Evolutionary conservation across 2,329 filamentous ascomycete species (phyloP).

Genomic region (Fusarium subtropicale): DNA sequence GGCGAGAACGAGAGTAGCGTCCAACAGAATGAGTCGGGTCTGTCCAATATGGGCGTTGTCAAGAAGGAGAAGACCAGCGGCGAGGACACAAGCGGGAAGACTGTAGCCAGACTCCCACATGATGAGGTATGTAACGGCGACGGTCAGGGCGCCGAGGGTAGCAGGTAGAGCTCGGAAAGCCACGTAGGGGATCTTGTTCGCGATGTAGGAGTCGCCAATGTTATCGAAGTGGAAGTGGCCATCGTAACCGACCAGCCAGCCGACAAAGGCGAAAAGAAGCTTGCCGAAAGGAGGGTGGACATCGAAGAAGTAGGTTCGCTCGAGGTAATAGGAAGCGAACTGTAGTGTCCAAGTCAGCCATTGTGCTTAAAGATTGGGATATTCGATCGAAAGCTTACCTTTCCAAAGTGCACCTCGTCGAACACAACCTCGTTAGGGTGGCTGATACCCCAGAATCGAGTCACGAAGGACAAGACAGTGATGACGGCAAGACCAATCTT

Average conservation of each 20-base stretch:
- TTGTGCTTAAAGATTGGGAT: constrained; percentile 2
- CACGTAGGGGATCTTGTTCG: constrained; percentile 97
- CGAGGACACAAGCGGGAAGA: constrained; percentile 88
- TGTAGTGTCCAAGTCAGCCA: constrained; percentile 49
- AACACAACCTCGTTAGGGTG: constrained; percentile 98
- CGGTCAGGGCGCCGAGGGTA: constrained; percentile 89
- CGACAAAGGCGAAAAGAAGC: constrained; percentile 95
- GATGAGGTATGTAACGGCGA: constrained; percentile 93
- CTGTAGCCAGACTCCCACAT: constrained; percentile 99
- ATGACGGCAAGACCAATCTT: constrained; percentile 80
- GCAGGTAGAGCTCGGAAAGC: constrained; percentile 95
- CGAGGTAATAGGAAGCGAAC: constrained; percentile 86
- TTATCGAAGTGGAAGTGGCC: constrained; percentile 98
- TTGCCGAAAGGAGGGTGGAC: constrained; percentile 98
- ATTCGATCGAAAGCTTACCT: constrained; percentile 69
- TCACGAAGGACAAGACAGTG: constrained; percentile 86
- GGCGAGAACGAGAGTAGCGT: constrained; percentile 92
- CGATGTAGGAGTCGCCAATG: constrained; percentile 97
- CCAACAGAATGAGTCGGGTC: constrained; percentile 92
- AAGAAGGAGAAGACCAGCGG: constrained; percentile 87
- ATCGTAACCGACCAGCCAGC: constrained; percentile 97
- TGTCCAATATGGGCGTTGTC: constrained; percentile 99
- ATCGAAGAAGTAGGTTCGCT: constrained; percentile 99
- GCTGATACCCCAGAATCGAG: constrained; percentile 94
- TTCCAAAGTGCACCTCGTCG: constrained; percentile 99